A percentile compares a stretch with the other conserved stretches of the same genome.
Conservation (phyloP, 108 stramenopile genomes). For the Nannochloropsis gaditana region DNA sequence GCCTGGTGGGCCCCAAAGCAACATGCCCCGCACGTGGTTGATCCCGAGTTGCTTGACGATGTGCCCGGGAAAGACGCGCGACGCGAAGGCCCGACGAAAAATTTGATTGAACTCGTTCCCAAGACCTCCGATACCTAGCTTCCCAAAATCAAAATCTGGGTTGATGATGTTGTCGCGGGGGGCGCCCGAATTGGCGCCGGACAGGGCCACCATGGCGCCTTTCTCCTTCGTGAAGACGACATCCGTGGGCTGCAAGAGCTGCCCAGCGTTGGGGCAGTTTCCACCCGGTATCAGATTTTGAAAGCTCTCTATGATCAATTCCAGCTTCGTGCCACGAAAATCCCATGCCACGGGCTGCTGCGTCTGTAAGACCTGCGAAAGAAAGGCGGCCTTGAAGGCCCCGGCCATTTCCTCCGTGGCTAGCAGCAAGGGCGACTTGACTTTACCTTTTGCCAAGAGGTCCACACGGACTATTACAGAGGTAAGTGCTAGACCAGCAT, state of each 20-base stretch:
- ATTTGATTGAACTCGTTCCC: slow-evolving; percentile 92
- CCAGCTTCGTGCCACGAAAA: slow-evolving; percentile 40
- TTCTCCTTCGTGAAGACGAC: background rate
- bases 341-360: slow-evolving; percentile 39
- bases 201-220: background rate
- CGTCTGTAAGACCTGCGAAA: slow-evolving; percentile 39
- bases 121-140: slow-evolving; percentile 95
- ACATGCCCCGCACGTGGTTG: slow-evolving; percentile 94
- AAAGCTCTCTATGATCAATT: slow-evolving; percentile 28
- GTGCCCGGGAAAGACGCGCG: slow-evolving; percentile 86
- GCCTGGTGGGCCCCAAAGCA: slow-evolving; percentile 90
- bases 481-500: slow-evolving; percentile 3
- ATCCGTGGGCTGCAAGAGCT: background rate
- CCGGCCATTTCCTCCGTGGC: slow-evolving; percentile 32
- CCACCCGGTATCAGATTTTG: slow-evolving; percentile 10
- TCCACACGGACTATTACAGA: background rate
- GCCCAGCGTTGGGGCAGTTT: background rate
- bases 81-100: slow-evolving; percentile 95
- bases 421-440: background rate
- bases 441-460: background rate
- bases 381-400: slow-evolving; percentile 36
- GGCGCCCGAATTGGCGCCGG: background rate
- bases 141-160: slow-evolving; percentile 90
- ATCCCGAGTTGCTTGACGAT: slow-evolving; percentile 91
- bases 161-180: slow-evolving; percentile 60